These are phyloP conservation scores for Zymoseptoria tritici DNA, from an alignment of 2,329 filamentous ascomycete genomes.

Conservation along the genomic window DNA sequence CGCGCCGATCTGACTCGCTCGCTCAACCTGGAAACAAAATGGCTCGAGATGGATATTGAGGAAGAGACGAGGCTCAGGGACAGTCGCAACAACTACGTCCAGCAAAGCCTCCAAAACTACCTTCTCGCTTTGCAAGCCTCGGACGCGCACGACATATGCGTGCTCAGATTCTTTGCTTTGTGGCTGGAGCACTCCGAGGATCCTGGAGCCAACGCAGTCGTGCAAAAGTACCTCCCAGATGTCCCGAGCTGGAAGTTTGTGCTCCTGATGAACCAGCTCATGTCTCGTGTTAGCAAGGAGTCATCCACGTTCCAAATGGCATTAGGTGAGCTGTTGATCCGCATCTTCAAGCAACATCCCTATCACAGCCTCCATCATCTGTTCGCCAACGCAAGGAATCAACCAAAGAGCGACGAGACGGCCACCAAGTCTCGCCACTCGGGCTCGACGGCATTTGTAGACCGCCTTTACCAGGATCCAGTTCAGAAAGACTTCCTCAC, in stretches of 20 bases:
- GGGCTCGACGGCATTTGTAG: slow-evolving; percentile 63
- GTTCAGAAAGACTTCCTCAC: slow-evolving; percentile 55
- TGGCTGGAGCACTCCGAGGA: slow-evolving; percentile 84
- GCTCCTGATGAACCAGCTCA: slow-evolving; percentile 87
- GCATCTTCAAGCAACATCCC: slow-evolving; percentile 86
- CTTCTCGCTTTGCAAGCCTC: slow-evolving; percentile 75
- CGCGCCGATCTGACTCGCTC: slow-evolving; percentile 51
- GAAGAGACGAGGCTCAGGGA: slow-evolving; percentile 74
- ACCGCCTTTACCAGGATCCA: slow-evolving; percentile 50
- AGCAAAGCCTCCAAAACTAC: slow-evolving; percentile 87
- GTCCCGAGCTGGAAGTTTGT: slow-evolving; percentile 92
- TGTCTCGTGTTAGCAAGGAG: slow-evolving; percentile 76
- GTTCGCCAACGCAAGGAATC: slow-evolving; percentile 57
- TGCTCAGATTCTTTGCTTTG: slow-evolving; percentile 82
- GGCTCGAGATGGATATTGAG: slow-evolving; percentile 82
- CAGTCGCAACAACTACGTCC: slow-evolving; percentile 74
- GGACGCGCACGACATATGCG: slow-evolving; percentile 82
- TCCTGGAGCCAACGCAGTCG: slow-evolving; percentile 67
- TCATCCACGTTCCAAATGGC: slow-evolving; percentile 66
- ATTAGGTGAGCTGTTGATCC: slow-evolving; percentile 64
- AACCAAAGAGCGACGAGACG: slow-evolving; percentile 62
- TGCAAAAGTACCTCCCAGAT: slow-evolving; percentile 58
- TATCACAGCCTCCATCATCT: slow-evolving; percentile 98
- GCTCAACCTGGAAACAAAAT: slow-evolving; percentile 68
- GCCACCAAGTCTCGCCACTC: slow-evolving; percentile 64